Conservation (phyloP, 2,329 filamentous ascomycete species). For the Venturia pyrina region DNA sequence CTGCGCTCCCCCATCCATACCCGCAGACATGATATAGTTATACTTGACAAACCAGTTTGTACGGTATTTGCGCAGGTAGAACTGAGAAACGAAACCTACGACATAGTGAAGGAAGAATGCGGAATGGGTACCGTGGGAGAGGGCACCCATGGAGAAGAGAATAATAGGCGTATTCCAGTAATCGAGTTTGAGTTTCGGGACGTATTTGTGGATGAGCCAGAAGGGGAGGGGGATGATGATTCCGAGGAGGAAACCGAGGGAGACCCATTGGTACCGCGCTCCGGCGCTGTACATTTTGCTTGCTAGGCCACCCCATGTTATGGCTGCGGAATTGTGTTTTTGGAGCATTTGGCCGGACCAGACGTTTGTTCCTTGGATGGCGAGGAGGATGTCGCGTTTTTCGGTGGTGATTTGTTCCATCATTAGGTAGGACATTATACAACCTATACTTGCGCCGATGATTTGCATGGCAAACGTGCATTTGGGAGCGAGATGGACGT, state of each 20-base stretch:
- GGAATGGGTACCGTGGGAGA: constrained; percentile 34
- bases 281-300: constrained; percentile 23
- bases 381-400: constrained; percentile 30
- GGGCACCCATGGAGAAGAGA: constrained; percentile 31
- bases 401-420: constrained; percentile 35
- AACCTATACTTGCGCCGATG: constrained; percentile 27
- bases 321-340: constrained; percentile 32
- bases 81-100: constrained; percentile 26
- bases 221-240: constrained; percentile 29
- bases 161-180: constrained; percentile 35
- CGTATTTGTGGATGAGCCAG: constrained; percentile 16
- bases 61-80: constrained; percentile 26
- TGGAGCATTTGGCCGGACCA: constrained; percentile 38
- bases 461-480: constrained; percentile 35
- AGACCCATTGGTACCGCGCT: constrained; percentile 28
- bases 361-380: constrained; percentile 31
- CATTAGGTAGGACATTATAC: constrained; percentile 34
- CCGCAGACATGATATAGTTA: constrained; percentile 32
- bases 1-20: constrained; percentile 31
- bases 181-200: constrained; percentile 23
- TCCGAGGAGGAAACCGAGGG: constrained; percentile 31
- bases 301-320: constrained; percentile 23
- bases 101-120: constrained; percentile 26
- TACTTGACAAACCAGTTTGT: constrained; percentile 32
- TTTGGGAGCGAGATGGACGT: constrained; percentile 29